Conservation (phyloP, 139 green algal genomes). For the Volvox africanus region DNA sequence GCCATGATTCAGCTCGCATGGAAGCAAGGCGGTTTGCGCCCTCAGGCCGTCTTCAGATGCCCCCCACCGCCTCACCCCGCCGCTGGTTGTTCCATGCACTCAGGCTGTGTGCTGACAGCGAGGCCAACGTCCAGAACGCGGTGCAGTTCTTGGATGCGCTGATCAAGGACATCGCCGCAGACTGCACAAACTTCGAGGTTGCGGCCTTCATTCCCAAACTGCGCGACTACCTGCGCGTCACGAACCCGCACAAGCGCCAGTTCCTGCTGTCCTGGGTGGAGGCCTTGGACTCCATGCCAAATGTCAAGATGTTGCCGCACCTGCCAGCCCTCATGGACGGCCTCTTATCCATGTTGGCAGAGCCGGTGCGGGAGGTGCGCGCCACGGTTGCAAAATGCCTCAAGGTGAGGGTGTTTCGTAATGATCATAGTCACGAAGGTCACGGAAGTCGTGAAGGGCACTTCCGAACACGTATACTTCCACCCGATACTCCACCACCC, state of each 20-base stretch:
- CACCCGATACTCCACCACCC: too few species aligned
- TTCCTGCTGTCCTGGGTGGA: constrained; percentile 91
- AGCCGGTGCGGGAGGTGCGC: constrained; percentile 74
- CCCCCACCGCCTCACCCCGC: too few species aligned
- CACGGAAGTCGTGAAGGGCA: too few species aligned
- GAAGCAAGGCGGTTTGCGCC: too few species aligned
- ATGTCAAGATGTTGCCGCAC: constrained; percentile 90
- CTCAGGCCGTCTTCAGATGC: not conserved
- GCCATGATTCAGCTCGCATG: too few species aligned
- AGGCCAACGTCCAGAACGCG: constrained; percentile 92
- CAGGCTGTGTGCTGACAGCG: constrained; percentile 72
- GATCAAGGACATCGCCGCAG: constrained; percentile 86
- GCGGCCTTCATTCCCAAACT: constrained; percentile 91
- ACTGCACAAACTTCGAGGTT: constrained; percentile 73
- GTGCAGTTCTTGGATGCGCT: constrained; percentile 94
- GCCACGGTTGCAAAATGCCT: constrained; percentile 61
- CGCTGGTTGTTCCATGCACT: not conserved
- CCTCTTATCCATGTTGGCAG: constrained; percentile 90
- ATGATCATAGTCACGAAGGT: too few species aligned
- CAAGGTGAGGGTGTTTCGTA: constrained; percentile 39
- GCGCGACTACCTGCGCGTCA: constrained; percentile 81
- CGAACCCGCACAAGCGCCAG: constrained; percentile 88
- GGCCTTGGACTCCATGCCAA: constrained; percentile 89
- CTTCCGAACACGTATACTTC: too few species aligned
- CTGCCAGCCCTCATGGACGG: constrained; percentile 93